Conservation (phyloP, 306 rosid genomes). For the Datisca glomerata region DNA sequence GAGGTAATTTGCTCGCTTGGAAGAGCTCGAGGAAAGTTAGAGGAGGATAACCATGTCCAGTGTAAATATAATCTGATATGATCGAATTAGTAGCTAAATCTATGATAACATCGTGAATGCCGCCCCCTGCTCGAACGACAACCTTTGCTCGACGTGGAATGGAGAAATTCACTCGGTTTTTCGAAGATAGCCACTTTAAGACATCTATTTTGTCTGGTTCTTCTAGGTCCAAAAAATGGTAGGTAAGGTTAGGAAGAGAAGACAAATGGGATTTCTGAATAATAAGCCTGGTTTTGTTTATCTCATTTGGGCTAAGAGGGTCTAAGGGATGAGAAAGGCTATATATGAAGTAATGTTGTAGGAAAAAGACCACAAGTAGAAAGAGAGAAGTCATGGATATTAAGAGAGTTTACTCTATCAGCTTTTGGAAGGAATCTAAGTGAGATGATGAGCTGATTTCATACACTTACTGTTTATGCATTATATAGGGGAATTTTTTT, state of each 20-base stretch:
- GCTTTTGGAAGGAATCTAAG: too few relatives aligned
- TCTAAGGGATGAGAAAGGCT: slow-evolving; percentile 55
- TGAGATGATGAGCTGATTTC: too few relatives aligned
- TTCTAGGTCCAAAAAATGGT: slow-evolving; percentile 56
- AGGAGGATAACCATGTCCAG: slow-evolving; percentile 74
- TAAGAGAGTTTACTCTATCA: too few relatives aligned
- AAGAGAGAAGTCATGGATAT: slow-evolving; percentile 29
- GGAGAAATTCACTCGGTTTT: slow-evolving; percentile 8
- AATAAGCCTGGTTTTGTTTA: slow-evolving; percentile 35
- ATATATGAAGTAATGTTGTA: slow-evolving; percentile 15
- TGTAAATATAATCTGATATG: slow-evolving; percentile 37
- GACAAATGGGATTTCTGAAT: slow-evolving; percentile 48
- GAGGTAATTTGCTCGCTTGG: slow-evolving; percentile 58
- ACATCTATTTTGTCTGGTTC: slow-evolving; percentile 68
- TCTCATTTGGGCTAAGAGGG: slow-evolving; percentile 54
- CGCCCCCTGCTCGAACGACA: slow-evolving; percentile 49
- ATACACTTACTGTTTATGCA: too few relatives aligned
- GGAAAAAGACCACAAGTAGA: slow-evolving; percentile 20
- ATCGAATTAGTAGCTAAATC: slow-evolving; percentile 40
- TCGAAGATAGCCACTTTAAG: slow-evolving; percentile 51
- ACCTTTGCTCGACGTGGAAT: slow-evolving; percentile 56
- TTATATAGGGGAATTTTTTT: too few relatives aligned
- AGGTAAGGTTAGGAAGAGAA: slow-evolving; percentile 56
- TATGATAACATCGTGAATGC: slow-evolving; percentile 49
- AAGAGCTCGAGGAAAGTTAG: slow-evolving; percentile 51